Evolutionary conservation across 139 green algal genomes (phyloP), one percentile per base, ranked within the genome.

Genomic region (Haematococcus sp.): DNA sequence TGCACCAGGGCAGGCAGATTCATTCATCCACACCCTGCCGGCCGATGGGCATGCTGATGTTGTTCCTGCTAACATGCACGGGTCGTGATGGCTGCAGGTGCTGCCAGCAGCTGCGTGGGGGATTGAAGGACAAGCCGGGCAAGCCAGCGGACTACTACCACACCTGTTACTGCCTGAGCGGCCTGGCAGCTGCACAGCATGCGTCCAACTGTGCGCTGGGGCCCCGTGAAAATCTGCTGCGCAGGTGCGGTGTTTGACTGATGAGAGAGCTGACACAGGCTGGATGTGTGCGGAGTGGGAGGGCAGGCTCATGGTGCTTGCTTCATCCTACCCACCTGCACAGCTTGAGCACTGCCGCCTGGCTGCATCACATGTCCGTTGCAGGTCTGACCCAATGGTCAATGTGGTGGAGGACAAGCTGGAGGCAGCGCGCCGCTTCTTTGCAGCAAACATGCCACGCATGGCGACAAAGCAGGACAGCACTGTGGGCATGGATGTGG

Each of bases 161-260:
- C 93, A 98, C 94, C 56, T 98, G 95, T 83, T 99, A 99, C 90
- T 97, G 91, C 81, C 77, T 99, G 17, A 94, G 83, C 68, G 96
- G 96, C 0, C 83, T 99, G 68, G 78, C 92, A 0, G 78, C 77
- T 3, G 86, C 88, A 33, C 94, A 99, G 85, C 87, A 95, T 64
- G 84, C 59, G 55, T 75, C 67, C 40, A 82, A 86, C 25, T 11
- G 69, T 4, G 75, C 88, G 30, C 30, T 93, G 60, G 89, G 91
- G 23, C 68, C 76, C 2, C 54, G 30, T 4, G 55, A 79, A 52
- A 95, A 97, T 71, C 27, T 70, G 68, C 76, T 96, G 7, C 40
- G 40, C 40, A 49, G 40, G 40, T 49, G 11, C 40, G 40, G n/a
- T n/a, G n/a, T n/a, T n/a, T n/a, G n/a, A n/a, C n/a, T n/a, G n/a